These are phyloP conservation scores for Candida parachauliodes DNA, from an alignment of 805 yeast genomes.

Conservation along the genomic window DNA sequence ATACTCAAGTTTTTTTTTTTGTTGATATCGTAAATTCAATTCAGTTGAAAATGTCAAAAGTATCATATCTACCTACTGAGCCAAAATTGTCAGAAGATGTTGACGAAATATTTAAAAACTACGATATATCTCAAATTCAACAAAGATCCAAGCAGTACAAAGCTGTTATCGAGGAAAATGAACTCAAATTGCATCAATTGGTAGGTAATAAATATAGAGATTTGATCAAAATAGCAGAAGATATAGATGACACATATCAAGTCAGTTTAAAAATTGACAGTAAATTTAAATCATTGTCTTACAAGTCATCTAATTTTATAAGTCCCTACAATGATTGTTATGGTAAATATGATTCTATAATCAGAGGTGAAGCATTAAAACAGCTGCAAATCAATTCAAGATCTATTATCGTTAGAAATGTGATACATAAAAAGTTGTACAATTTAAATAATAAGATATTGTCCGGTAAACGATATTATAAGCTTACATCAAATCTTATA, in stretches of 20 bases:
- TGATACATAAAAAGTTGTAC: constrained; percentile 26
- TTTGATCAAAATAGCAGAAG: constrained; percentile 42
- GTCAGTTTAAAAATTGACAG: constrained; percentile 20
- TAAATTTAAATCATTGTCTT: constrained; percentile 29
- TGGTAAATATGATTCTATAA: constrained; percentile 18
- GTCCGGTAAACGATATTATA: constrained; percentile 8
- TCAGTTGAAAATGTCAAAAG: neutral
- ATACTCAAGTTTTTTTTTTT: neutral
- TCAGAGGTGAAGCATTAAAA: constrained; percentile 15
- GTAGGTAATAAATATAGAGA: constrained; percentile 42
- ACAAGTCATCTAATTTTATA: constrained; percentile 24
- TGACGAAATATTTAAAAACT: constrained; percentile 34
- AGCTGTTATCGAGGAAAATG: constrained; percentile 23
- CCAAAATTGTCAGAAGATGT: constrained; percentile 32
- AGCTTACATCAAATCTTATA: constrained; percentile 24
- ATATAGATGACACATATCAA: constrained; percentile 30
- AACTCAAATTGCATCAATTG: constrained; percentile 30
- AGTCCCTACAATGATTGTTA: constrained; percentile 18
- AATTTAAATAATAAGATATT: constrained; percentile 27
- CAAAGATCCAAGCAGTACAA: constrained; percentile 26
- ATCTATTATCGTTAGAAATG: constrained; percentile 23
- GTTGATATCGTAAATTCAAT: neutral
- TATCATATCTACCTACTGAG: neutral
- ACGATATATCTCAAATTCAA: constrained; percentile 31
- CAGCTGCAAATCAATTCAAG: constrained; percentile 18